Conservation (phyloP, 2,329 filamentous ascomycete species). For the Colletotrichum spaethianum region DNA sequence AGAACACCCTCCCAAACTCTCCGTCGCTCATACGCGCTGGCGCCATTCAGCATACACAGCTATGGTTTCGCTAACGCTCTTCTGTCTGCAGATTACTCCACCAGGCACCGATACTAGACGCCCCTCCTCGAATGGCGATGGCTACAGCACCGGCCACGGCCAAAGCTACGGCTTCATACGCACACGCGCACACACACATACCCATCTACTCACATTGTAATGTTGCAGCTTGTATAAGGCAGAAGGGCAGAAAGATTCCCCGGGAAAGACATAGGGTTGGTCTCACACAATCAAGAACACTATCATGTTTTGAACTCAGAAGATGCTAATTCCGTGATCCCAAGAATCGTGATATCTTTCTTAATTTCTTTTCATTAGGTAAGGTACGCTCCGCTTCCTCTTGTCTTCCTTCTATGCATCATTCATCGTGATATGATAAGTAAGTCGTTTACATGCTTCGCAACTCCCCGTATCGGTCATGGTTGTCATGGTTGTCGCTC, state of each 20-base stretch:
- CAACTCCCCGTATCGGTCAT: conserved; percentile 7
- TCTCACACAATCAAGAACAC: conserved; percentile 44
- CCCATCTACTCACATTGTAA: background rate
- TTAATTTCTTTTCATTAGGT: conserved; percentile 32
- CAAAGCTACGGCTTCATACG: background rate
- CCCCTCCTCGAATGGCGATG: conserved; percentile 4
- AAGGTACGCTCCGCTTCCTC: conserved; percentile 25
- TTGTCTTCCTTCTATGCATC: conserved; percentile 25
- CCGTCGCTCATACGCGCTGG: too few species aligned
- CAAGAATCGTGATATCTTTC: conserved; percentile 31
- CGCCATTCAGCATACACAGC: background rate
- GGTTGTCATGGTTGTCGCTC: background rate
- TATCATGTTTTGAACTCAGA: conserved; percentile 21
- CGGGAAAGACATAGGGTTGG: conserved; percentile 45
- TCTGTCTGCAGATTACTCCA: conserved; percentile 48
- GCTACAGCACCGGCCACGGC: background rate
- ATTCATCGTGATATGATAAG: conserved; percentile 32
- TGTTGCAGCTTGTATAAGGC: background rate
- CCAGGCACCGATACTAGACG: conserved; percentile 54
- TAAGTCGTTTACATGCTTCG: conserved; percentile 31
- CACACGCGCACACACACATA: background rate
- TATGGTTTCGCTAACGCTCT: background rate
- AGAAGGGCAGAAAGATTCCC: background rate
- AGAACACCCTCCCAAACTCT: background rate
- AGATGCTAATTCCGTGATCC: conserved; percentile 37